Percentiles rank a stretch among this genome's conserved stretches.
These are phyloP conservation scores for Penicillium occitanis DNA, from an alignment of 2,329 filamentous ascomycete species.

Conservation along the genomic window DNA sequence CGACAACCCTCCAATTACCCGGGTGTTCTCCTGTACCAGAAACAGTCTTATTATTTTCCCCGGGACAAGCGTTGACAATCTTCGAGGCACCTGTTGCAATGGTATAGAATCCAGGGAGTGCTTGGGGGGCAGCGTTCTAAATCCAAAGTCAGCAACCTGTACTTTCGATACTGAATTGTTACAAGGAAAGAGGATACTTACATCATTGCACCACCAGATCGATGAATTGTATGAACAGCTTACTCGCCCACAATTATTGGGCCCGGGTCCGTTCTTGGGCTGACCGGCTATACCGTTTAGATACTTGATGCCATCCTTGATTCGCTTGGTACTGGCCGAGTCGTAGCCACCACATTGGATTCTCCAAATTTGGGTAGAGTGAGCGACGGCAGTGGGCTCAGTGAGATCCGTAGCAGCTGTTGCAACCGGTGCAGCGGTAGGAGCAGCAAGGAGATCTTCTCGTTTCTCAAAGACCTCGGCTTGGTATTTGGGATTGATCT, in stretches of 20 bases:
- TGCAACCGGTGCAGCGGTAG: neutral
- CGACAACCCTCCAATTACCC: neutral
- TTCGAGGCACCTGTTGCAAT: neutral
- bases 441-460: neutral
- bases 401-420: neutral
- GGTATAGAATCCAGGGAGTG: neutral
- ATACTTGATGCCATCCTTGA: neutral
- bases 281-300: neutral
- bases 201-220: neutral
- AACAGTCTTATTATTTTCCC: neutral
- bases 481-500: neutral
- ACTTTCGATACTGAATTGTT: neutral
- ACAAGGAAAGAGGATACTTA: neutral
- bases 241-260: neutral
- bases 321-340: neutral
- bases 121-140: neutral
- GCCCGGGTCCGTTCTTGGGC: neutral
- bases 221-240: slow-evolving; percentile 1
- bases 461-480: neutral
- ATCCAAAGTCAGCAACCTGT: neutral
- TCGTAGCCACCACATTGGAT: neutral
- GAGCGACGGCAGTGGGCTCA: neutral
- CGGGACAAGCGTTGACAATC: neutral
- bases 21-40: neutral
- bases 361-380: neutral